Evolutionary conservation across 208 protist genomes (phyloP), one percentile per base, ranked within the genome.

Genomic region (Wallacemonas rigidus): DNA sequence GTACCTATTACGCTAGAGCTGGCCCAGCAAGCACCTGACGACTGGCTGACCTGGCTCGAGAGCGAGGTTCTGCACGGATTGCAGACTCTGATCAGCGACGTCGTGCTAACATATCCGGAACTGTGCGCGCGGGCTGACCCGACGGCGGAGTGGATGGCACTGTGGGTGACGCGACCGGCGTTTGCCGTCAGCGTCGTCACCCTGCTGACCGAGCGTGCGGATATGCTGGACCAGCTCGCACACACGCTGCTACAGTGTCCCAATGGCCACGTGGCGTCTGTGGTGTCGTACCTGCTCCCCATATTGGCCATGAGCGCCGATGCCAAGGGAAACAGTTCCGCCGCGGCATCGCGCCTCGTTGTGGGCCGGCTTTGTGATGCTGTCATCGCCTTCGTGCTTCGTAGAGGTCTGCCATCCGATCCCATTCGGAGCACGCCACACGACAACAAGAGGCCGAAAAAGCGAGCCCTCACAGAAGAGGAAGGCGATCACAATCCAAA

Each of bases 21-120:
- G 1, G 67, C 73, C 1, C 4, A 50, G 7, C 73, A 80, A 60
- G 67, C 82, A 1, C 72, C 76, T 45, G 75, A 82, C 4, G 67
- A 75, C 26, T 88, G 83, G 83, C 54, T 80, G 9, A 41, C 77
- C n/a, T 63, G 84, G 44, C 72, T 85, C 12, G 77, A 81, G 47
- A 68, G 62, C 43, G 83, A 85, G 50, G 68, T 83, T 63, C 69
- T 74, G 4, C 76, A 70, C 3, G 61, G 89, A 45, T 67, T 89
- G n/a, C n/a, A 56, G 2, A 53, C 57, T 17, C 51, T 93, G 17
- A 41, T 91, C 14, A 51, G 43, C 5, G 62, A 74, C 9, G 74
- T 84, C 8, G 67, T 86, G 4, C 48, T 88, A 15, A 71, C 75
- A 2, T 77, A 82, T 26, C 68, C 78, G 14, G 35, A 15, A 2